Evolutionary conservation across 163 green algal genomes (phyloP).

Genomic region (Trebouxia gelatinosa): DNA sequence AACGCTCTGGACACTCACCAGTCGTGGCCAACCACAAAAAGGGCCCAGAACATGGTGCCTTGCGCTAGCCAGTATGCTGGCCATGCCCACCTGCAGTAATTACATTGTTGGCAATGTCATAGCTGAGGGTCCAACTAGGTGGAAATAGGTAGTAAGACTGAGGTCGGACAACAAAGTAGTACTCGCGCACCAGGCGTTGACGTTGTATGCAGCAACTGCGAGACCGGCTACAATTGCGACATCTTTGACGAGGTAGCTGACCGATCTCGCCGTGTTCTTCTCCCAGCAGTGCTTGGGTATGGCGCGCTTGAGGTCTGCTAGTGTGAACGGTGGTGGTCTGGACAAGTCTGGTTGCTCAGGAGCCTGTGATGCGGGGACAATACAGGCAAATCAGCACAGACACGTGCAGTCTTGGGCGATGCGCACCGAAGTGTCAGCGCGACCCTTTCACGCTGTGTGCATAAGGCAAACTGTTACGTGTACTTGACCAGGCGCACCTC

Average conservation of each 20-base stretch:
- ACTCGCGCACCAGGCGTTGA: slow-evolving; percentile 62
- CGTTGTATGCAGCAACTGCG: slow-evolving; percentile 62
- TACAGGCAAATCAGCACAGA: not conserved
- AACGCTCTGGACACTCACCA: slow-evolving; percentile 62
- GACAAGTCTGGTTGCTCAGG: slow-evolving; percentile 21
- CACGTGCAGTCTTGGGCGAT: not conserved
- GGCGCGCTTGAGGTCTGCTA: slow-evolving; percentile 65
- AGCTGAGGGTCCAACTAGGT: not conserved
- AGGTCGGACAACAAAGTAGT: not conserved
- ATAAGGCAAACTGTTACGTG: too few relatives aligned
- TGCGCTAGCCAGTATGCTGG: slow-evolving; percentile 95
- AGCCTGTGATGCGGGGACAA: too few relatives aligned
- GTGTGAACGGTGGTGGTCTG: slow-evolving; percentile 60
- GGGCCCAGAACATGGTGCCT: slow-evolving; percentile 98
- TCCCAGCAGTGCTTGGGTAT: slow-evolving; percentile 83
- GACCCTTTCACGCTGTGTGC: not conserved
- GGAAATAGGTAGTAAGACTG: not conserved
- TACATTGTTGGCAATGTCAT: too few relatives aligned
- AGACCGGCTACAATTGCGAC: slow-evolving; percentile 83
- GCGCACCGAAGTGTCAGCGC: not conserved
- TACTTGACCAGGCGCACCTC: too few relatives aligned
- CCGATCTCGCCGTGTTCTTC: slow-evolving; percentile 75
- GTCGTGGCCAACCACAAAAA: slow-evolving; percentile 96
- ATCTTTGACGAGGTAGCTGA: slow-evolving; percentile 75
- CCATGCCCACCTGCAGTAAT: slow-evolving; percentile 75